These are phyloP conservation scores for Sporodiniella umbellata DNA, from an alignment of 371 early-diverging fungal species.

Conservation along the genomic window DNA sequence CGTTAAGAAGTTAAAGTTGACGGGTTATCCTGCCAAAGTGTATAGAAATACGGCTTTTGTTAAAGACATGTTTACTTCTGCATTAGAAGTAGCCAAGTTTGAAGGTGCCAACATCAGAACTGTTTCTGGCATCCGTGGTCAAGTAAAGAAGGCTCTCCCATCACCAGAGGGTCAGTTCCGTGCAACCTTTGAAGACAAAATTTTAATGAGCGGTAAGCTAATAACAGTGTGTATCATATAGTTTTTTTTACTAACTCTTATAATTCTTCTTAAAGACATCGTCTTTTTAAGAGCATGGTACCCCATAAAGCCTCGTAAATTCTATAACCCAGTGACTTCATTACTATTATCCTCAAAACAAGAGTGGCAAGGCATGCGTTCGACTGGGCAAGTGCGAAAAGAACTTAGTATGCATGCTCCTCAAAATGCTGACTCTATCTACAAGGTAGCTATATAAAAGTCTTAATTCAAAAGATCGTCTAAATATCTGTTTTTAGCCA, in stretches of 20 bases:
- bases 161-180: constrained; percentile 96
- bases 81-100: constrained; percentile 98
- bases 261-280: neutral
- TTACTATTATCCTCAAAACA: constrained; percentile 68
- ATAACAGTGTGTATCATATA: neutral
- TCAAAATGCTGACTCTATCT: constrained; percentile 76
- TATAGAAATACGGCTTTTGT: constrained; percentile 99
- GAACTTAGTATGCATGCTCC: constrained; percentile 67
- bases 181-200: constrained; percentile 98
- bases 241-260: too few relatives aligned
- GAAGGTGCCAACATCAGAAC: constrained; percentile 96
- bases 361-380: constrained; percentile 89
- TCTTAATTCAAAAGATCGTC: neutral
- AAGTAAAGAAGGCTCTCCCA: constrained; percentile 89
- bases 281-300: constrained; percentile 98
- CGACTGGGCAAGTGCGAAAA: constrained; percentile 85
- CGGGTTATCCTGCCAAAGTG: constrained; percentile 93
- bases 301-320: constrained; percentile 89
- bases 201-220: constrained; percentile 75
- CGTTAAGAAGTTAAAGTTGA: constrained; percentile 98
- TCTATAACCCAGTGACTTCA: constrained; percentile 94
- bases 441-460: constrained; percentile 52
- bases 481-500: constrained; percentile 34
- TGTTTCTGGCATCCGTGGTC: constrained; percentile 98
- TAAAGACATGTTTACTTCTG: constrained; percentile 98